Evolutionary conservation across 345 rosid genomes (phyloP), one percentile per base, ranked within the genome.

Genomic region (Murraya koenigii): DNA sequence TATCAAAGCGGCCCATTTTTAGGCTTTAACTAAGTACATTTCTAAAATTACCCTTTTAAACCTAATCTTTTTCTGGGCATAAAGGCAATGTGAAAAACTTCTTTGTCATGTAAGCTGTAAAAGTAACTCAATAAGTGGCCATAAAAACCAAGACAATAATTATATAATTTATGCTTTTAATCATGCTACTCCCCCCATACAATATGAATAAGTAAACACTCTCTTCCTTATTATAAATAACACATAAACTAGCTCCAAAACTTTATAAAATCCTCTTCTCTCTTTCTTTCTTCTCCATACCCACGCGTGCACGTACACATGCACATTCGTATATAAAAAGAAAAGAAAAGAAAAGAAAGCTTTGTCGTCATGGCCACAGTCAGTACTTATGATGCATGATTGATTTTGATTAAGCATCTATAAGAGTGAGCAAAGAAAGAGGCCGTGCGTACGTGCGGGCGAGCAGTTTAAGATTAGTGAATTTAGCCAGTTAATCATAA

Each of bases 261-360:
- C 33, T 8, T 23, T 69, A 44, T 30, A 47, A 33, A 13, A 35
- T 54, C 39, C n/a, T 38, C 9, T n/a, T 11, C 44, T 30, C 65
- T 61, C 71, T 74, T 35, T 25, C 61, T 65, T 67, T 66, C 19
- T 74, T 39, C 60, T 66, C 63, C 74, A 44, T 23, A 72, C 62
- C 56, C 82, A 76, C 85, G 82, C 85, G 72, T 79, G 87, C 86
- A 72, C 81, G 69, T 76, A 64, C 83, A 71, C 83, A 78, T 84
- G 82, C 82, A 84, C 56, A 66, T 69, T 72, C 74, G 33, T 74
- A 62, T 49, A 52, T 63, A 60, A 23, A 47, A 32, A 44, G n/a
- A 35, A 13, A 74, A 59, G n/a, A 35, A 13, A 74, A 59, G 33
- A 60, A 47, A 54, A 19, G 65, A 47, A 54, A 11, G 65, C 19